A percentile compares a stretch with the other conserved stretches of the same genome.
Conservation (phyloP, 1,284 basidiomycete genomes). For the Fomitopsis palustris region DNA sequence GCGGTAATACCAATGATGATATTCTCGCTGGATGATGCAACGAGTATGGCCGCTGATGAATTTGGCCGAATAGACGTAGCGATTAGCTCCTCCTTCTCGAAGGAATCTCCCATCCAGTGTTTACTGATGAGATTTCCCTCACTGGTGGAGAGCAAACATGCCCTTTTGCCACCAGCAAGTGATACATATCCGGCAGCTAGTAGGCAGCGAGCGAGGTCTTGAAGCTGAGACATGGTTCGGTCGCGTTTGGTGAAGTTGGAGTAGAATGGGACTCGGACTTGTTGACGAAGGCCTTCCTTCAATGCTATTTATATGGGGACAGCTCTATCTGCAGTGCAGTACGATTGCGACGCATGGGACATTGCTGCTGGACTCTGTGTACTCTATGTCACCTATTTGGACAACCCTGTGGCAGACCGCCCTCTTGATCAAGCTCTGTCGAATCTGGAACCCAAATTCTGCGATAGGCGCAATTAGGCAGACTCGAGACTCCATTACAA, state of each 20-base stretch:
- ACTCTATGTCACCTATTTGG: too few species aligned
- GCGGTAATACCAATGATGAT: constrained; percentile 2
- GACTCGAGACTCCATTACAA: too few species aligned
- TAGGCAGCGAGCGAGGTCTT: constrained; percentile 8
- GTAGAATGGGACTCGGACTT: too few species aligned
- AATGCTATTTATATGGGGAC: too few species aligned
- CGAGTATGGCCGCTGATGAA: constrained; percentile 4
- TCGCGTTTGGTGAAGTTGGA: background rate
- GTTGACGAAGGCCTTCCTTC: too few species aligned
- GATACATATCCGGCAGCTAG: constrained; percentile 5
- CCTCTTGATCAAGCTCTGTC: too few species aligned
- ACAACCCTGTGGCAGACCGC: too few species aligned
- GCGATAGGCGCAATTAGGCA: too few species aligned
- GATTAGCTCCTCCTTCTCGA: constrained; percentile 6
- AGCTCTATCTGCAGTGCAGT: too few species aligned
- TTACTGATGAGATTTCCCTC: constrained; percentile 1
- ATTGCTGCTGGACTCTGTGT: too few species aligned
- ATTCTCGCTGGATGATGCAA: background rate
- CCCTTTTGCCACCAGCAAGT: constrained; percentile 1
- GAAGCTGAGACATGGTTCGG: constrained; percentile 8
- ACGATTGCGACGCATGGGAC: too few species aligned
- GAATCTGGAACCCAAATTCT: too few species aligned
- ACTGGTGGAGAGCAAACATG: constrained; percentile 6
- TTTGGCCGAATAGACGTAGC: background rate
- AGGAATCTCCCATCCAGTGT: constrained; percentile 4